These are phyloP conservation scores for Apiotrichum veenhuisii DNA, from an alignment of 1,284 basidiomycete species.

Conservation along the genomic window DNA sequence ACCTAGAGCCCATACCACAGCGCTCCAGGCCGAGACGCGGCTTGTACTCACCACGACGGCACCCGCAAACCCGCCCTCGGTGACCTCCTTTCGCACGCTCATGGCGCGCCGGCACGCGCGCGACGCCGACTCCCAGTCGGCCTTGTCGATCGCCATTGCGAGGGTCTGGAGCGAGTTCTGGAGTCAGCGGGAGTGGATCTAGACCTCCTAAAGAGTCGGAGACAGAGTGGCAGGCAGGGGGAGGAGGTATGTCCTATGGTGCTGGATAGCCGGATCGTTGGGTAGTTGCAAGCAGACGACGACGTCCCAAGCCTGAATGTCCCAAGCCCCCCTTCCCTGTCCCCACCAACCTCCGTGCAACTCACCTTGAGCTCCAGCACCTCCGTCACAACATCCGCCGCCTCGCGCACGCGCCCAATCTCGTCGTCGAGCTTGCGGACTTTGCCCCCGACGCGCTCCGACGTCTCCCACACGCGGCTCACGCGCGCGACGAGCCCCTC, in stretches of 20 bases:
- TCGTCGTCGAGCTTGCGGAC: slow-evolving; percentile 85
- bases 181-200: slow-evolving; percentile 14
- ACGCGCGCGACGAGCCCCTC: slow-evolving; percentile 47
- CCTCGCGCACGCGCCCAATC: slow-evolving; percentile 78
- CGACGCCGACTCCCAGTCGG: slow-evolving; percentile 94
- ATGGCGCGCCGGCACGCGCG: slow-evolving; percentile 86
- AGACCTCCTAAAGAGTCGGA: too few relatives aligned
- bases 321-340: too few relatives aligned
- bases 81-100: slow-evolving; percentile 70
- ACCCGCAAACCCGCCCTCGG: slow-evolving; percentile 80
- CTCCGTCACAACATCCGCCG: slow-evolving; percentile 76
- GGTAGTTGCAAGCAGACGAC: too few relatives aligned
- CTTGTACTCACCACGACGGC: slow-evolving; percentile 71
- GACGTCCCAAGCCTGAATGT: too few relatives aligned
- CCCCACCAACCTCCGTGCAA: not conserved
- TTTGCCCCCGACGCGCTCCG: slow-evolving; percentile 81
- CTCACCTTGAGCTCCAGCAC: slow-evolving; percentile 84
- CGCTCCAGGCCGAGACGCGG: too few relatives aligned
- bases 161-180: slow-evolving; percentile 76
- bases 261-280: too few relatives aligned
- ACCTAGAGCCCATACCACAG: too few relatives aligned
- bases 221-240: too few relatives aligned
- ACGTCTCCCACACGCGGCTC: slow-evolving; percentile 58
- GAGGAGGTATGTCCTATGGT: too few relatives aligned
- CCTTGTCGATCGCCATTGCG: slow-evolving; percentile 69